These are phyloP conservation scores for Myxozyma monticola DNA, from an alignment of 805 yeast genomes.

Conservation along the genomic window DNA sequence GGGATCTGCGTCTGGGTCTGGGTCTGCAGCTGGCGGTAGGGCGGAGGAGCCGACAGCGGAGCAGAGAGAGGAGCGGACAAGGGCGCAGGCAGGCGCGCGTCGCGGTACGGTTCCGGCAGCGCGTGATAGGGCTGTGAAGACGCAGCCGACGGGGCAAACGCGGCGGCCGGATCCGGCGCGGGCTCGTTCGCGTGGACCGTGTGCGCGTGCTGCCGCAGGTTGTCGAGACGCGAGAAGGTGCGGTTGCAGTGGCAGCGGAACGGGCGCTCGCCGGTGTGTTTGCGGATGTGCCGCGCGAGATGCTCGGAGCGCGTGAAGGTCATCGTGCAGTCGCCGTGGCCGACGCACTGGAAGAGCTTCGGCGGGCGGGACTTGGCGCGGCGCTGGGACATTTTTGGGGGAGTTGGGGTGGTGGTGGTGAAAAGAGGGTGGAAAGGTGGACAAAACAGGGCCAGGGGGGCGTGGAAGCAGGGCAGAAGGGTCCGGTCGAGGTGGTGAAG, in stretches of 20 bases:
- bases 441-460: background rate
- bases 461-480: background rate
- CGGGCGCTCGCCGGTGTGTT: slow-evolving; percentile 94
- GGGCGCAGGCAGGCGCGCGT: too few species aligned
- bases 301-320: slow-evolving; percentile 89
- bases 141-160: background rate
- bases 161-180: slow-evolving; percentile 13
- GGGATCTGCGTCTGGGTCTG: slow-evolving; percentile 3
- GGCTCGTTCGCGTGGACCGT: slow-evolving; percentile 68
- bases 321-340: slow-evolving; percentile 84
- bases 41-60: slow-evolving; percentile 1
- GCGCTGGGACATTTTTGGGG: slow-evolving; percentile 9
- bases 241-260: slow-evolving; percentile 79
- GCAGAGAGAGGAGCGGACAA: slow-evolving; percentile 6
- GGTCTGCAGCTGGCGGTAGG: slow-evolving; percentile 1
- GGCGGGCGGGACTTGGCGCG: slow-evolving; percentile 39
- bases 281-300: slow-evolving; percentile 85
- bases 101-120: too few species aligned
- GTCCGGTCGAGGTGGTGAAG: slow-evolving; percentile 1
- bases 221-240: slow-evolving; percentile 79
- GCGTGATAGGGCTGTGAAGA: too few species aligned
- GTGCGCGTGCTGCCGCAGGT: slow-evolving; percentile 86
- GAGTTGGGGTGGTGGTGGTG: slow-evolving; percentile 1
- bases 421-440: background rate
- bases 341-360: slow-evolving; percentile 75